Conservation (phyloP, 257 asterid species). For the Penstemon barbatus region DNA sequence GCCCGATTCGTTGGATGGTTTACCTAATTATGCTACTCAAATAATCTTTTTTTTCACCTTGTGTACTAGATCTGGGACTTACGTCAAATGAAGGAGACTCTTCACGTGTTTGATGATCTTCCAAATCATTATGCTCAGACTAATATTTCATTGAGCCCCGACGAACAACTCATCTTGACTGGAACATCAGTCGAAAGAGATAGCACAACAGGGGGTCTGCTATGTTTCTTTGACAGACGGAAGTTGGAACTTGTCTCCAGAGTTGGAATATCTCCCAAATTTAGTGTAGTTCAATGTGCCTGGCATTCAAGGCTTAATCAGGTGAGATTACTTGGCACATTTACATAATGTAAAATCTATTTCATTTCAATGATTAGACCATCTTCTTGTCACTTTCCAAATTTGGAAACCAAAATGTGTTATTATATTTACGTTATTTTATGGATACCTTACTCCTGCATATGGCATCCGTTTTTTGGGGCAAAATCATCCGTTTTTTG, state of each 20-base stretch:
- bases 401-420: slow-evolving; percentile 7
- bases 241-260: slow-evolving; percentile 78
- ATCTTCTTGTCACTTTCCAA: background rate
- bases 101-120: slow-evolving; percentile 65
- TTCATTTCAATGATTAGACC: background rate
- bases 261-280: slow-evolving; percentile 83
- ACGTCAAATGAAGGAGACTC: slow-evolving; percentile 76
- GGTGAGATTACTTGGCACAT: slow-evolving; percentile 41
- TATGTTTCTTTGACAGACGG: slow-evolving; percentile 73
- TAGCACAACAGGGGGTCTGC: slow-evolving; percentile 77
- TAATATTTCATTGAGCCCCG: slow-evolving; percentile 82
- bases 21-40: background rate
- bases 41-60: slow-evolving; percentile 14
- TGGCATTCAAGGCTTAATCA: slow-evolving; percentile 97
- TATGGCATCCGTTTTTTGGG: background rate
- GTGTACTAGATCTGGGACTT: slow-evolving; percentile 82
- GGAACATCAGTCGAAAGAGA: slow-evolving; percentile 85
- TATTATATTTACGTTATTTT: background rate
- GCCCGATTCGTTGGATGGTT: slow-evolving; percentile 9
- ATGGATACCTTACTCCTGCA: background rate
- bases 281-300: slow-evolving; percentile 88
- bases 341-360: background rate
- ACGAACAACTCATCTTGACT: slow-evolving; percentile 75
- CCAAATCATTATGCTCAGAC: slow-evolving; percentile 93
- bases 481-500: no score